Evolutionary conservation across 2,329 filamentous ascomycete species (phyloP).

Genomic region (Boeremia lycopersici): DNA sequence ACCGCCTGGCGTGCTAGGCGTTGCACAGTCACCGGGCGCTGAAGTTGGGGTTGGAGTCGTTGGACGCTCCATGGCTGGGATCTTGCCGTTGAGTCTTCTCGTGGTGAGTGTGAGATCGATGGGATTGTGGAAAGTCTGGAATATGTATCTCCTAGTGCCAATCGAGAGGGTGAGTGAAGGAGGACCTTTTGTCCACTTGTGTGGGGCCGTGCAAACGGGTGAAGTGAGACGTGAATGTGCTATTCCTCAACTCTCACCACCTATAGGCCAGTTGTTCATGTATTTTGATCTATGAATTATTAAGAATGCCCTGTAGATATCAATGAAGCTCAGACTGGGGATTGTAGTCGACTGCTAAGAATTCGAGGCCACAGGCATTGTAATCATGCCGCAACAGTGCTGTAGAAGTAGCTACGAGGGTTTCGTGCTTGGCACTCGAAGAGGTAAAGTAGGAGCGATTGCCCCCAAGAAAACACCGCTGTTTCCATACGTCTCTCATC

Average conservation of each 20-base stretch:
- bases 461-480: too few species aligned
- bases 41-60: background rate
- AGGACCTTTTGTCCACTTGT: background rate
- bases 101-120: background rate
- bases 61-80: conserved; percentile 3
- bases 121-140: background rate
- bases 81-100: background rate
- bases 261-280: too few species aligned
- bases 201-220: conserved; percentile 1
- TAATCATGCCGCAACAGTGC: too few species aligned
- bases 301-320: too few species aligned
- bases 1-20: background rate
- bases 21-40: background rate
- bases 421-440: too few species aligned
- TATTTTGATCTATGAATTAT: too few species aligned
- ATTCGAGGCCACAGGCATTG: too few species aligned
- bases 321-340: too few species aligned
- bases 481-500: too few species aligned
- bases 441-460: too few species aligned
- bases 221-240: background rate
- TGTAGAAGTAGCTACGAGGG: too few species aligned
- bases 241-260: background rate
- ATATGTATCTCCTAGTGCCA: background rate
- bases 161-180: background rate
- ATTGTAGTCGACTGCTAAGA: too few species aligned